These are phyloP conservation scores for Beta vulgaris DNA, from an alignment of 148 eudicot genomes.

Conservation along the genomic window DNA sequence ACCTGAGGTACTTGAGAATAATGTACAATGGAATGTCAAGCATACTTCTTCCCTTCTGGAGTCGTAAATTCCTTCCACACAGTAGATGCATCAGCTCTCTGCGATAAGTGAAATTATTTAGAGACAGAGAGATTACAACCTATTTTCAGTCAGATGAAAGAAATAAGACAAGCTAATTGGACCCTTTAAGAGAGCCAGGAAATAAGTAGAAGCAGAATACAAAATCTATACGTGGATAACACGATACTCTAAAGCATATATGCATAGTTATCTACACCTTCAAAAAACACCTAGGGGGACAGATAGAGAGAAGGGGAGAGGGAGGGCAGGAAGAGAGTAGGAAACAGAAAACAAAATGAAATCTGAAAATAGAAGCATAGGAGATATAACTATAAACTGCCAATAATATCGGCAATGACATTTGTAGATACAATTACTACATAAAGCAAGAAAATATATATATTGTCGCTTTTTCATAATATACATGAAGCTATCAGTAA, in stretches of 20 bases:
- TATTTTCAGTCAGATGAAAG: background rate
- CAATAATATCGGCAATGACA: background rate
- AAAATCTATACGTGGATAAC: background rate
- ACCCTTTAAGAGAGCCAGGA: background rate
- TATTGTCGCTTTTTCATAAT: slow-evolving; percentile 1
- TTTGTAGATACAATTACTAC: background rate
- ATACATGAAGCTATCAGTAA: background rate
- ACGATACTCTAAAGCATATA: background rate
- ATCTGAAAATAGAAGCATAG: no score
- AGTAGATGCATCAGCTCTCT: slow-evolving; percentile 98
- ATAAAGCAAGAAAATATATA: background rate
- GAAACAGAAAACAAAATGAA: no score
- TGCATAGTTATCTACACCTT: background rate
- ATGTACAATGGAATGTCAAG: slow-evolving; percentile 5
- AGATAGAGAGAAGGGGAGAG: background rate
- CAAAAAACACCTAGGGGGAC: background rate
- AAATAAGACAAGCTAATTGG: background rate
- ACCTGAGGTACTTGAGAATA: background rate
- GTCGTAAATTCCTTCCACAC: slow-evolving; percentile 99
- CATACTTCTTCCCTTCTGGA: slow-evolving; percentile 84
- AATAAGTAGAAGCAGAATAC: background rate
- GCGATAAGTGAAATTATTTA: slow-evolving; percentile 31
- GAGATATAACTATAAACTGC: background rate
- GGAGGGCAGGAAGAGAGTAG: background rate
- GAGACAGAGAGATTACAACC: background rate